Evolutionary conservation across 2,329 filamentous ascomycete genomes (phyloP).

Genomic region (Aspergillus intermedius): DNA sequence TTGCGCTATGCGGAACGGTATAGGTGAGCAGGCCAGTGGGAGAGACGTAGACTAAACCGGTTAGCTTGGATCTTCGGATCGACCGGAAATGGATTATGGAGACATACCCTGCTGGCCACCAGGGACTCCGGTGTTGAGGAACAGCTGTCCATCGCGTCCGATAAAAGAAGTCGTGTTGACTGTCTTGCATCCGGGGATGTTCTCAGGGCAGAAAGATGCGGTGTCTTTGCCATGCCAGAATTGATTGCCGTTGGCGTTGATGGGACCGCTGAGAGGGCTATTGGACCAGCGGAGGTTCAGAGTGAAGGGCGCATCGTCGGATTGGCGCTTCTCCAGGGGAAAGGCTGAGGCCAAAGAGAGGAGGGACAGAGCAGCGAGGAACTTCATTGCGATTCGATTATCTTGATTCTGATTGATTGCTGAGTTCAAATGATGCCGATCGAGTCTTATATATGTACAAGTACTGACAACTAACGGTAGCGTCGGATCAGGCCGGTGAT

Average conservation of each 20-base stretch:
- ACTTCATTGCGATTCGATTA: background rate
- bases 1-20: conserved; percentile 2
- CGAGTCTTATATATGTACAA: too few species aligned
- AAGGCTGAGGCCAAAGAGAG: background rate
- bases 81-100: background rate
- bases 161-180: conserved; percentile 2
- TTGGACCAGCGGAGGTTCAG: conserved; percentile 8
- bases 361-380: background rate
- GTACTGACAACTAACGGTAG: too few species aligned
- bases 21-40: conserved; percentile 2
- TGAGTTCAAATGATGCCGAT: too few species aligned
- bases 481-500: too few species aligned
- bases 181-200: background rate
- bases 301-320: conserved; percentile 1
- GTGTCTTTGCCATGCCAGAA: conserved; percentile 5
- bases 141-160: conserved; percentile 1
- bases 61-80: background rate
- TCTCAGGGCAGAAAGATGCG: conserved; percentile 1
- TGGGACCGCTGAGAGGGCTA: conserved; percentile 1
- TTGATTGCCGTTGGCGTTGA: conserved; percentile 1
- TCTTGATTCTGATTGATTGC: too few species aligned
- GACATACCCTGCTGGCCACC: conserved; percentile 5
- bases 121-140: conserved; percentile 4
- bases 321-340: background rate
- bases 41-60: conserved; percentile 3